phyloP scores from a whole-genome alignment of 2,329 filamentous ascomycete genomes.

The Trichoderma aggressivum region DNA sequence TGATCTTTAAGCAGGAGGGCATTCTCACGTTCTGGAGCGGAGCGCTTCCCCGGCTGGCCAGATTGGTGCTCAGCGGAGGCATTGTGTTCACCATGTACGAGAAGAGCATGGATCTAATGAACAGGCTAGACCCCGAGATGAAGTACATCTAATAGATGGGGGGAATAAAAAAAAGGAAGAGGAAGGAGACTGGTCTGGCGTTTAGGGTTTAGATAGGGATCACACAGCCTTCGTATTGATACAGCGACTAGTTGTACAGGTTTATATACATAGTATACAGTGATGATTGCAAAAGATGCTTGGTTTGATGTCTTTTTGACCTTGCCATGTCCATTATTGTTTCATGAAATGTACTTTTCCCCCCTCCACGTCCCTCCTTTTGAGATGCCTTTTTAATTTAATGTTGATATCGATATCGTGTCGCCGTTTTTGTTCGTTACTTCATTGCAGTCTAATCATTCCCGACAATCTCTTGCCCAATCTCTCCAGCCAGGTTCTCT shows the following conservation, averaged over 20 bases:
- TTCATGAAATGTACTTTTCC: neutral
- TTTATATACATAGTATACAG: constrained; percentile 26
- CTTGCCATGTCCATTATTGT: constrained; percentile 35
- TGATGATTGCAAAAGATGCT: constrained; percentile 34
- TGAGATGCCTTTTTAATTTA: neutral
- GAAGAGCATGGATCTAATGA: constrained; percentile 89
- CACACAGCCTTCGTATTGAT: constrained; percentile 11
- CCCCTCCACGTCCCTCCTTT: neutral
- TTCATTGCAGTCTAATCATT: constrained; percentile 55
- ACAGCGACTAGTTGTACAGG: constrained; percentile 15
- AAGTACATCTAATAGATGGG: constrained; percentile 63
- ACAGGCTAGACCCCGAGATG: constrained; percentile 74
- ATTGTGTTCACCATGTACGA: constrained; percentile 99
- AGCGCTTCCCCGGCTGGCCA: constrained; percentile 77
- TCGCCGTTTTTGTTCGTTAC: neutral
- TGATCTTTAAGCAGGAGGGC: constrained; percentile 87
- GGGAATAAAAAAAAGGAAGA: neutral
- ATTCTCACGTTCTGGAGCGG: constrained; percentile 91
- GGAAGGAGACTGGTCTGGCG: constrained; percentile 10
- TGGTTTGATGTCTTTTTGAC: neutral
- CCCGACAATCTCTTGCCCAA: constrained; percentile 55
- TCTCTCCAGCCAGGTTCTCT: constrained; percentile 51
- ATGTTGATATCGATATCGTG: neutral
- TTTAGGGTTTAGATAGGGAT: constrained; percentile 15
- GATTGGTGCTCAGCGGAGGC: constrained; percentile 86